These are phyloP conservation scores for Manihot esculenta DNA, from an alignment of 441 rosid species.

Conservation along the genomic window DNA sequence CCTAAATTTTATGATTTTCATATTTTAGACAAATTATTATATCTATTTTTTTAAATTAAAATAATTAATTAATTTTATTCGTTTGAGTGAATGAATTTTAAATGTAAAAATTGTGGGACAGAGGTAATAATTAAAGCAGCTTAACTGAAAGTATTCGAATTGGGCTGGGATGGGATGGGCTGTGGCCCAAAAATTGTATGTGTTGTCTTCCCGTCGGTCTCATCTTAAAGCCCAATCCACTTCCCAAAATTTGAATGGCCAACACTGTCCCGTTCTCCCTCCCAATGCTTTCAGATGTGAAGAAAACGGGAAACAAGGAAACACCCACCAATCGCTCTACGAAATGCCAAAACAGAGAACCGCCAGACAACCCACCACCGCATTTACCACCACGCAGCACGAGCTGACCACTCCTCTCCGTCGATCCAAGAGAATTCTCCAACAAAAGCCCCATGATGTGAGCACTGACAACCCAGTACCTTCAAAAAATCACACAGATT, in stretches of 20 bases:
- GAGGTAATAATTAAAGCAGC: too few relatives aligned
- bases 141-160: too few relatives aligned
- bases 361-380: background rate
- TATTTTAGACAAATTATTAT: too few relatives aligned
- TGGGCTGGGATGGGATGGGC: too few relatives aligned
- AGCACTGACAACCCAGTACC: slow-evolving; percentile 3
- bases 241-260: slow-evolving; percentile 3
- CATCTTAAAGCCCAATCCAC: background rate
- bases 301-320: background rate
- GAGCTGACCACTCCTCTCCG: slow-evolving; percentile 35
- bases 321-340: slow-evolving; percentile 24
- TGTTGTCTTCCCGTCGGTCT: too few relatives aligned
- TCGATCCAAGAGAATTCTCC: slow-evolving; percentile 50
- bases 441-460: slow-evolving; percentile 6
- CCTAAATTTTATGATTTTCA: too few relatives aligned
- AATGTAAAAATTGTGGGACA: too few relatives aligned
- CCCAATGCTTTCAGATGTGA: background rate
- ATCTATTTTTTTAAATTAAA: too few relatives aligned
- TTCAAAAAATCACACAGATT: background rate
- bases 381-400: background rate
- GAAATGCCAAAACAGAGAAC: slow-evolving; percentile 46
- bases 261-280: slow-evolving; percentile 2
- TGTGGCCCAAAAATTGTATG: background rate
- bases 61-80: too few relatives aligned
- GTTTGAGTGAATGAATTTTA: too few relatives aligned